Evolutionary conservation across 177 flowering plant species (phyloP), one percentile per base, ranked within the genome.

Genomic region (Vitis hybrid): DNA sequence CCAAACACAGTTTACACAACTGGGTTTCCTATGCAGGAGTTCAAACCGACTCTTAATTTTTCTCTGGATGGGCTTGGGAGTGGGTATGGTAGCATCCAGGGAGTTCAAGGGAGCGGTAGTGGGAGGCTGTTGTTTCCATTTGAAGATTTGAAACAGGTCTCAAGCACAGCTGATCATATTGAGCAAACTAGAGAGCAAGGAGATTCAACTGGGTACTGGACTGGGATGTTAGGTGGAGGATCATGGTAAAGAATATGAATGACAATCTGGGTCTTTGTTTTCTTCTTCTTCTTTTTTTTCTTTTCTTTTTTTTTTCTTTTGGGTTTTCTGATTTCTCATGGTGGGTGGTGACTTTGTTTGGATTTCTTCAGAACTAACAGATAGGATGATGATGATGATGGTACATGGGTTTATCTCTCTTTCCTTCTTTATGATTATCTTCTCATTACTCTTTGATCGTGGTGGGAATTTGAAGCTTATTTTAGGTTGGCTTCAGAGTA

Each of bases 161-260:
- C 95, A 52, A 81, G 19, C 62, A 70, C 82, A 57, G 67, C 30
- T 27, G 70, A 67, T 56, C 69, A 83, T 70, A 69, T 68, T 75
- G 83, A 81, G 48, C 82, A 79, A 30, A 79, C 75, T 72, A 84
- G 78, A 56, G 86, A 75, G 56, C 82, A 85, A 66, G 83, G 72
- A 40, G 89, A 84, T 68, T 76, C 95, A 68, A 67, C 84, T 77
- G 97, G 97, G 56, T 93, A 85, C 70, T 93, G 98, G 97, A 87
- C 78, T 88, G 95, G 97, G 62, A 87, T 90, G 85, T 68, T 90
- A 67, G 95, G 93, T 73, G 93, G 89, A 61, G 94, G 98, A 69
- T 86, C 95, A 75, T 93, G 95, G 97, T 90, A 82, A 82, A 52
- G 58, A 73, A 55, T 63, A 65, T 13, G 52, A 65, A 14, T 32